Evolutionary conservation across 83 land plant genomes (phyloP).

Genomic region (Picea mariana): DNA sequence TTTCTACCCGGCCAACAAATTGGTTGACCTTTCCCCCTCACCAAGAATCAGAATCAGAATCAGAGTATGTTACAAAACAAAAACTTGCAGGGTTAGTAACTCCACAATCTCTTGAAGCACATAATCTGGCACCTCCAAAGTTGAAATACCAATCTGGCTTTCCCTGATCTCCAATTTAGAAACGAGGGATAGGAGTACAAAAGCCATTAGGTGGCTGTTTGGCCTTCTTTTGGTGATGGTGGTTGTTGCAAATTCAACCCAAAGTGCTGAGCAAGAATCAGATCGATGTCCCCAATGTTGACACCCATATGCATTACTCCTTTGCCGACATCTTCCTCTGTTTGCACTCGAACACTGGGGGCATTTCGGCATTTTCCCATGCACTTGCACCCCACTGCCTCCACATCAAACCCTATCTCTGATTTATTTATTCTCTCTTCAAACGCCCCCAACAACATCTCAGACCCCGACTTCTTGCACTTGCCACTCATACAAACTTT

Average conservation of each 20-base stretch:
- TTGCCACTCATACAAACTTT: constrained; percentile 72
- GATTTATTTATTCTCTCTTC: constrained; percentile 10
- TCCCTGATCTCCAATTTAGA: too few relatives aligned
- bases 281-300: constrained; percentile 38
- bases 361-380: constrained; percentile 68
- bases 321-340: neutral
- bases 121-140: too few relatives aligned
- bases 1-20: too few relatives aligned
- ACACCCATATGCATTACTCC: constrained; percentile 39
- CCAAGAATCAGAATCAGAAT: too few relatives aligned
- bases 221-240: too few relatives aligned
- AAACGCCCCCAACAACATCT: constrained; percentile 41
- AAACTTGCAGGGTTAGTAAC: too few relatives aligned
- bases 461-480: constrained; percentile 59
- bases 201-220: too few relatives aligned
- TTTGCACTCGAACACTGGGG: constrained; percentile 48
- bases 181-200: too few relatives aligned
- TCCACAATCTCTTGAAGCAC: too few relatives aligned
- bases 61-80: too few relatives aligned
- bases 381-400: constrained; percentile 64
- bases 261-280: constrained; percentile 34
- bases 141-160: too few relatives aligned
- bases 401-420: constrained; percentile 22
- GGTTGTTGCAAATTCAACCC: neutral
- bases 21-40: too few relatives aligned